Evolutionary conservation across 257 asterid genomes (phyloP), one percentile per base, ranked within the genome.

Genomic region (Nicotiana attenuata): DNA sequence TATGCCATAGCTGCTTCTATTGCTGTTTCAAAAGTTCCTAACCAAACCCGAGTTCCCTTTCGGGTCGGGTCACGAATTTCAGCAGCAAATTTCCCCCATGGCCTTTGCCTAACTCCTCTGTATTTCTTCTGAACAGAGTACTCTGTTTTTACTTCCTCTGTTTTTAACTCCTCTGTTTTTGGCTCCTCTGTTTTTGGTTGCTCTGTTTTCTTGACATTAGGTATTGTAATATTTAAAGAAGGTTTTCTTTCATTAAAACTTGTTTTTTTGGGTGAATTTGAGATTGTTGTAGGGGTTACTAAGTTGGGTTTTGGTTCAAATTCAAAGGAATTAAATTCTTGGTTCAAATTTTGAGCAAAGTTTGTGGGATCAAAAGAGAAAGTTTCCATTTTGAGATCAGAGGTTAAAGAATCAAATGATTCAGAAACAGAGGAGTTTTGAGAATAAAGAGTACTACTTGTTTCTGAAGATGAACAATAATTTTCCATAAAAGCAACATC

Each of bases 191-290:
- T 22, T 61, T 22, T 61, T 1, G 29, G 3, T 41, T 69, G 6
- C 31, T 71, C 80, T 28, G 84, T 45, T 17, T 82, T 83, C 68
- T 84, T 83, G 0, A 28, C 10, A 10, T 65, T 83, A 3, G 97
- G 98, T 28, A 94, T 85, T 1, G 92, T 85, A 26, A 94, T 88
- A 88, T 89, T 94, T 17, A 92, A 82, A 0, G 87, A 78, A n/a
- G 99, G 98, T 87, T 88, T 95, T 81, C 90, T 82, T 4, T 86
- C 88, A 6, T 80, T 79, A 57, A 90, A 84, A 33, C 75, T 80
- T 13, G 59, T 65, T 3, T 77, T 63, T 69, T 81, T 35, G 35
- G 16, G 47, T 2, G 55, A 14, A 15, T 45, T 33, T 22, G 13
- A 7, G 50, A 19, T 79, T 29, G 56, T 22, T 41, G 0, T 8